Evolutionary conservation across 2,329 filamentous ascomycete species (phyloP), one percentile per base, ranked within the genome.

Genomic region (Lecanosticta acicola): DNA sequence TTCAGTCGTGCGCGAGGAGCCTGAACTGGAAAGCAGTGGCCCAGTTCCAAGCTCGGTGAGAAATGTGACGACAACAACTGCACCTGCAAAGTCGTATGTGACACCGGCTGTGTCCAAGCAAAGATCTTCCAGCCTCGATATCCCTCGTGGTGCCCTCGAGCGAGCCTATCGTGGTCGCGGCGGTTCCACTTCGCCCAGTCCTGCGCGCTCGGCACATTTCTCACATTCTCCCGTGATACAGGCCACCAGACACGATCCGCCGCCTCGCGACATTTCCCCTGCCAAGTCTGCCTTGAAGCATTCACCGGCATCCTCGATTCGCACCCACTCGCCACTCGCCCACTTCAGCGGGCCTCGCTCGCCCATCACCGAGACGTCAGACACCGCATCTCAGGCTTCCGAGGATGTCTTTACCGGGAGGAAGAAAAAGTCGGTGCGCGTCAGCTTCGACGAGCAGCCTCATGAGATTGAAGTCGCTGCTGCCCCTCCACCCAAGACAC

Each of bases 231-330:
- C 78, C 13, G 74, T 80, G 26, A 75, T 78, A 4, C 70, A 75
- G 18, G 68, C 74, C 1, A 71, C 83, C 20, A 81, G 74, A 51
- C 85, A 90, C 59, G 76, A 80, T 43, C 86, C 85, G 4, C 81
- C 84, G 17, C 72, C 80, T 21, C 76, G 86, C 39, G 87, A 85
- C 3, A 70, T 85, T 9, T 89, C 85, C 0, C 86, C 86, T 8
- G 80, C 81, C 37, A 91, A 91, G 63, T 88, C 85, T 1, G 85
- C 85, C 1, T 61, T 90, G 51, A 90, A 90, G 62, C 73, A 81
- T 21, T 53, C 41, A 19, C 80, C 78, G 39, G 75, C 80, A 1
- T 72, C 76, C 1, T 72, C 71, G 0, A 52, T 69, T 9, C 63
- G 71, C 14, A 66, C 62, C 7, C 61, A 54, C 32, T 74, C 71